Base-by-base conservation (phyloP, 225 moss, liverwort and hornwort species). In the Antitrichia curtipendula region DNA sequence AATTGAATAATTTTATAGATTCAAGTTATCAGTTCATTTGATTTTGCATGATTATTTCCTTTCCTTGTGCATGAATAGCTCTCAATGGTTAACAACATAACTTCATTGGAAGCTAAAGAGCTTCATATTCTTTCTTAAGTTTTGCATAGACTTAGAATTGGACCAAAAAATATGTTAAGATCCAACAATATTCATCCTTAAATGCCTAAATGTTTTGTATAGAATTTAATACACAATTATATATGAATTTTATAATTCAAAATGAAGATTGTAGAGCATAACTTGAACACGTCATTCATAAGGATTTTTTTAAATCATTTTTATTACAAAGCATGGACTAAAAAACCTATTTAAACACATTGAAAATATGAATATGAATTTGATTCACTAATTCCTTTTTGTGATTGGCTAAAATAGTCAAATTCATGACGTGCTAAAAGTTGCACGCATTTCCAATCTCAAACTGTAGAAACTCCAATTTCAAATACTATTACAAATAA, bases 21-120 rank as follows among this genome's bases (percentile, higher is more conserved):
- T 23, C 13, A 9, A 9, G 2, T n/a, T 21, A 66, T 0, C 0
- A 0, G 6, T 65, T 3, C n/a, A 65, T n/a, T 66, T 18, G 9
- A 34, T 34, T 32, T 64, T 64, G 18, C 10, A 9, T 64, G 18
- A 64, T 34, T 17, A 10, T 34, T 64, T 34, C 17, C 34, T 32
- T 16, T 63, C 5, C 0, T 63, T 17, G 18, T 18, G 18, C 34
- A 19, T 64, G 5, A 34, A 64, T 64, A 64, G 19, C 10, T 64
- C 1, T 64, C 10, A 64, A 10, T 4, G 3, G 9, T 36, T 68
- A 38, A 38, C 22, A 4, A 22, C 19, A 23, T 23, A 23, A 22
- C 22, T 68, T 68, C 9, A 23, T 7, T 38, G 23, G 13, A 68
- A 38, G 38, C 23, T 23, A 38, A 21, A 38, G 23, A 38, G 4